Percentiles rank a stretch among this genome's conserved stretches.
Conservation (phyloP, 768 basidiomycete genomes). For the Leccinum incarnatum region DNA sequence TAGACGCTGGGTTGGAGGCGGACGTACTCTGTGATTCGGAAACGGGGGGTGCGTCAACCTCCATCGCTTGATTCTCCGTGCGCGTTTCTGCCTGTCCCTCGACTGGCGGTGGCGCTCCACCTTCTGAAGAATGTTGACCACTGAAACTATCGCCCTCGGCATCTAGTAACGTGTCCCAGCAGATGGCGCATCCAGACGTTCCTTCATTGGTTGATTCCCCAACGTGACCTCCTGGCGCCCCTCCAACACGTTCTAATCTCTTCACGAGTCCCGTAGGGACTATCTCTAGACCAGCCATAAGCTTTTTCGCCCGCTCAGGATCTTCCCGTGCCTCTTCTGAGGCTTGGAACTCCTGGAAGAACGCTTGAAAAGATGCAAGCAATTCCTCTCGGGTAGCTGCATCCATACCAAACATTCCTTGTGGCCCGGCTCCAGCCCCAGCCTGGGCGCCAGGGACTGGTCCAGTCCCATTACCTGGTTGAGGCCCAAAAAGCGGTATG, state of each 20-base stretch:
- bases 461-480: constrained; percentile 7
- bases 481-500: constrained; percentile 32
- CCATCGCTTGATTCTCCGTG: constrained; percentile 12
- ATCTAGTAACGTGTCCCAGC: constrained; percentile 67
- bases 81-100: constrained; percentile 7
- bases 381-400: constrained; percentile 22
- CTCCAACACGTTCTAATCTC: constrained; percentile 53
- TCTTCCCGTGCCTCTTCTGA: constrained; percentile 50
- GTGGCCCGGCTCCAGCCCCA: background rate
- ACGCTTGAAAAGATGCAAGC: constrained; percentile 24
- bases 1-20: constrained; percentile 4
- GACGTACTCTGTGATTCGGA: constrained; percentile 11
- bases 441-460: constrained; percentile 8
- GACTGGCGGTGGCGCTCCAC: constrained; percentile 1
- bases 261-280: constrained; percentile 66
- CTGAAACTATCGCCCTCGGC: constrained; percentile 38
- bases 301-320: constrained; percentile 61
- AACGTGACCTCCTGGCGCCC: constrained; percentile 33
- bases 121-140: constrained; percentile 11
- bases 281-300: constrained; percentile 61
- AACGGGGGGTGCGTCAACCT: constrained; percentile 17
- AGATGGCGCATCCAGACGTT: constrained; percentile 61
- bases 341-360: constrained; percentile 28
- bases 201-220: constrained; percentile 35
- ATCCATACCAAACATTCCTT: constrained; percentile 19